Evolutionary conservation across 2,329 filamentous ascomycete species (phyloP).

Genomic region (Harringtonia aguacate): DNA sequence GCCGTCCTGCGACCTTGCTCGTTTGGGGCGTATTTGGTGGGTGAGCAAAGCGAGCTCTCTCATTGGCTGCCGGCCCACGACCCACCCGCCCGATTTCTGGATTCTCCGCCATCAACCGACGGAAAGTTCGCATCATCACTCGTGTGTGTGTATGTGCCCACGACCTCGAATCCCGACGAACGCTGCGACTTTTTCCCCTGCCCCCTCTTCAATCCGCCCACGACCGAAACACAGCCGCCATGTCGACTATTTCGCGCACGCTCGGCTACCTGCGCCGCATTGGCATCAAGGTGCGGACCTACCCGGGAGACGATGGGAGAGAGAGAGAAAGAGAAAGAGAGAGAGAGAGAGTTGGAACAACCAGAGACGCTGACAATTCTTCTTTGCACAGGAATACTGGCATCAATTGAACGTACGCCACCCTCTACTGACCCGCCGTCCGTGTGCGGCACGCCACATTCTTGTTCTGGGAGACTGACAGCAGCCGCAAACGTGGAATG

Average conservation of each 20-base stretch:
- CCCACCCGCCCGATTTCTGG: neutral
- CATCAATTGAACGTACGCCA: conserved; percentile 82
- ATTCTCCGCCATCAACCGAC: conserved; percentile 6
- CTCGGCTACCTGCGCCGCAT: conserved; percentile 78
- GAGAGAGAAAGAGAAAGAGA: neutral
- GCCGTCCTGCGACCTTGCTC: too few relatives aligned
- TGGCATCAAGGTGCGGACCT: conserved; percentile 62
- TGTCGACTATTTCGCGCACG: conserved; percentile 88
- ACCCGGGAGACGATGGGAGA: neutral
- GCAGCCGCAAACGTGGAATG: neutral
- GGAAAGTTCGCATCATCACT: too few relatives aligned
- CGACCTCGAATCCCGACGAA: too few relatives aligned
- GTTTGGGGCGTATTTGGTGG: neutral
- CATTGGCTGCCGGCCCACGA: conserved; percentile 7
- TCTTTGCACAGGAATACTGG: conserved; percentile 61
- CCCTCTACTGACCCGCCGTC: too few relatives aligned
- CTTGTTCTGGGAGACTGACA: neutral
- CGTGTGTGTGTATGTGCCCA: too few relatives aligned
- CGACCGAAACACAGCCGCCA: conserved; percentile 27
- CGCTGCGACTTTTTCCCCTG: too few relatives aligned
- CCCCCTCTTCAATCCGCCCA: too few relatives aligned
- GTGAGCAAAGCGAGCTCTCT: conserved; percentile 8
- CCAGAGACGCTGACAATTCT: conserved; percentile 23
- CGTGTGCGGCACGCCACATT: too few relatives aligned
- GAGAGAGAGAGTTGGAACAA: neutral